Conservation (phyloP, 805 yeast genomes). For the Scheffersomyces coipomensis region DNA sequence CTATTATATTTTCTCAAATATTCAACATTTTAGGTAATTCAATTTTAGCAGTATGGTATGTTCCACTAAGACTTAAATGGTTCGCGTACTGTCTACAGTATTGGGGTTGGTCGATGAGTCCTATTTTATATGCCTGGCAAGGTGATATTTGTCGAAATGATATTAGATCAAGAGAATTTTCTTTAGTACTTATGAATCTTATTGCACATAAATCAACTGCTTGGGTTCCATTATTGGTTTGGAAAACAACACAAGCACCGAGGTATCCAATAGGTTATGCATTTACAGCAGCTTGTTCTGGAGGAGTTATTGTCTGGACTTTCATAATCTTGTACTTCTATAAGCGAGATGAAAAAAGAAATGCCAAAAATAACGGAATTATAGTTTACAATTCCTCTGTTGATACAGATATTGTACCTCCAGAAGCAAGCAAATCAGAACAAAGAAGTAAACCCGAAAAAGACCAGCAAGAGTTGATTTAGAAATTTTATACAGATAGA, state of each 20-base stretch:
- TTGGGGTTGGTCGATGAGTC: slow-evolving; percentile 63
- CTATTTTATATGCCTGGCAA: slow-evolving; percentile 58
- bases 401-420: too few species aligned
- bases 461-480: slow-evolving; percentile 1
- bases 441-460: too few species aligned
- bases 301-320: slow-evolving; percentile 47
- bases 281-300: slow-evolving; percentile 46
- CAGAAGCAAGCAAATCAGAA: too few species aligned
- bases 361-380: slow-evolving; percentile 36
- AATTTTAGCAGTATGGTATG: slow-evolving; percentile 58
- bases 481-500: too few species aligned
- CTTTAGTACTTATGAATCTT: slow-evolving; percentile 55
- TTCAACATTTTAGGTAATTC: slow-evolving; percentile 56
- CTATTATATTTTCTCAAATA: slow-evolving; percentile 50
- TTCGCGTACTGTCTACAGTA: slow-evolving; percentile 60
- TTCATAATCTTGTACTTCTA: slow-evolving; percentile 50
- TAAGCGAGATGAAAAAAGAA: slow-evolving; percentile 29
- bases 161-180: slow-evolving; percentile 53
- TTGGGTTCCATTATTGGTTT: slow-evolving; percentile 50
- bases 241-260: slow-evolving; percentile 62
- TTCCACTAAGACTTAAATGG: slow-evolving; percentile 59
- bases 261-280: slow-evolving; percentile 53
- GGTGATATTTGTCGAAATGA: slow-evolving; percentile 59
- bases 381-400: slow-evolving; percentile 22
- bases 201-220: slow-evolving; percentile 55